A percentile compares a stretch with the other conserved stretches of the same genome.
Conservation (phyloP, 2,329 filamentous ascomycete species). For the Elsinoe fawcettii region DNA sequence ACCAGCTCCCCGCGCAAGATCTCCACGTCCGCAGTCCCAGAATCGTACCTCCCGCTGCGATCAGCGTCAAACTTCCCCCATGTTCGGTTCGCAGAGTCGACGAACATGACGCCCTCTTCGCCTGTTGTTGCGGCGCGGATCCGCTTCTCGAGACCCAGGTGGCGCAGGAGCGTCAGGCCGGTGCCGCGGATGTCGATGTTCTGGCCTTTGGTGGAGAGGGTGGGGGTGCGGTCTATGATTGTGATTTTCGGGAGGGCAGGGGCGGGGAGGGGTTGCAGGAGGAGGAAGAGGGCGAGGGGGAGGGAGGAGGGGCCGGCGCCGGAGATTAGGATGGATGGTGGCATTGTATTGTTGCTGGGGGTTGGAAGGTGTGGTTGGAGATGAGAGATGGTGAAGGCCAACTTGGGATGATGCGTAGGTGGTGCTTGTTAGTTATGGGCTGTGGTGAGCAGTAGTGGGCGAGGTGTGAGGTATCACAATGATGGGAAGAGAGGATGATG, state of each 20-base stretch:
- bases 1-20: constrained; percentile 27
- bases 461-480: too few species aligned
- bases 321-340: not conserved
- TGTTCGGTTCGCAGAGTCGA: constrained; percentile 21
- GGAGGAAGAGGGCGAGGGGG: constrained; percentile 29
- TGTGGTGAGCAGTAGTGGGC: too few species aligned
- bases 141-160: constrained; percentile 25
- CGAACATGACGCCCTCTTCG: constrained; percentile 27
- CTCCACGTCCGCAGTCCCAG: constrained; percentile 28
- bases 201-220: constrained; percentile 23
- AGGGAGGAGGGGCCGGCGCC: not conserved
- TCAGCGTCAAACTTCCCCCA: constrained; percentile 23
- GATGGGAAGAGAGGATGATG: too few species aligned
- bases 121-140: constrained; percentile 23
- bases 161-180: constrained; percentile 24
- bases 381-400: too few species aligned
- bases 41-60: constrained; percentile 23
- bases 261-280: constrained; percentile 24
- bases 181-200: constrained; percentile 29
- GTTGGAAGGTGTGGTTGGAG: not conserved
- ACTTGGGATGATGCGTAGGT: too few species aligned
- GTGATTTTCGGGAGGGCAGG: constrained; percentile 21
- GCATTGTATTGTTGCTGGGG: not conserved
- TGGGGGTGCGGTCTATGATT: constrained; percentile 24
- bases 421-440: too few species aligned